These are phyloP conservation scores for Barnettozyma botsteinii DNA, from an alignment of 805 yeast genomes.

Conservation along the genomic window DNA sequence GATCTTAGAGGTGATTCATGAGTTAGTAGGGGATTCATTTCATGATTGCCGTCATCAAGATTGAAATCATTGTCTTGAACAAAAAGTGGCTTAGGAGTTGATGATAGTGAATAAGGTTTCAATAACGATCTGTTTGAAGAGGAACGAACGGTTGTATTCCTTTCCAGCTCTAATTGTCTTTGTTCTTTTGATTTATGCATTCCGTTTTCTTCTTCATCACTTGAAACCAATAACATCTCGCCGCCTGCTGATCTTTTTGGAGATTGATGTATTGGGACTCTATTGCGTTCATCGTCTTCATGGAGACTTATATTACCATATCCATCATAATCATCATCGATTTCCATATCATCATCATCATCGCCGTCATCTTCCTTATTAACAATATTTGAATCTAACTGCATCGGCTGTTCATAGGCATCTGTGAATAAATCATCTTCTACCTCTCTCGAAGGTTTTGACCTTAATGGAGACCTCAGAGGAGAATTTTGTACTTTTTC, in stretches of 20 bases:
- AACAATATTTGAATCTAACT: background rate
- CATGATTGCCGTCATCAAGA: background rate
- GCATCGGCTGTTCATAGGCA: slow-evolving; percentile 18
- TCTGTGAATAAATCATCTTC: slow-evolving; percentile 20
- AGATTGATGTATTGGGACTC: background rate
- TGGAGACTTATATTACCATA: slow-evolving; percentile 9
- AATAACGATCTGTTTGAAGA: background rate
- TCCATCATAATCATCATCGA: slow-evolving; percentile 24
- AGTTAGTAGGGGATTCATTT: background rate
- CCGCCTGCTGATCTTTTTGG: slow-evolving; percentile 4
- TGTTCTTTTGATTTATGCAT: slow-evolving; percentile 10
- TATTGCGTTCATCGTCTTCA: background rate
- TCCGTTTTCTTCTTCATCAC: slow-evolving; percentile 11
- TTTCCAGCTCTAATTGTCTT: slow-evolving; percentile 16
- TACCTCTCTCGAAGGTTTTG: slow-evolving; percentile 5
- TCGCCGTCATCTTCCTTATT: slow-evolving; percentile 1
- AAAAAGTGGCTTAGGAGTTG: slow-evolving; percentile 1
- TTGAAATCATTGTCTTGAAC: background rate
- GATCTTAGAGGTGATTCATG: slow-evolving; percentile 8
- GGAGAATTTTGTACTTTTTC: slow-evolving; percentile 8
- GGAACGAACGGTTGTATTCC: slow-evolving; percentile 17
- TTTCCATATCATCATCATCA: slow-evolving; percentile 26
- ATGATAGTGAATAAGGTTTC: background rate
- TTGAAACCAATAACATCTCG: slow-evolving; percentile 16
- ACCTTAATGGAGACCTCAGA: slow-evolving; percentile 15